A percentile compares a stretch with the other conserved stretches of the same genome.
These are phyloP conservation scores for Penicillium griseofulvum DNA, from an alignment of 2,329 filamentous ascomycete species.

Conservation along the genomic window DNA sequence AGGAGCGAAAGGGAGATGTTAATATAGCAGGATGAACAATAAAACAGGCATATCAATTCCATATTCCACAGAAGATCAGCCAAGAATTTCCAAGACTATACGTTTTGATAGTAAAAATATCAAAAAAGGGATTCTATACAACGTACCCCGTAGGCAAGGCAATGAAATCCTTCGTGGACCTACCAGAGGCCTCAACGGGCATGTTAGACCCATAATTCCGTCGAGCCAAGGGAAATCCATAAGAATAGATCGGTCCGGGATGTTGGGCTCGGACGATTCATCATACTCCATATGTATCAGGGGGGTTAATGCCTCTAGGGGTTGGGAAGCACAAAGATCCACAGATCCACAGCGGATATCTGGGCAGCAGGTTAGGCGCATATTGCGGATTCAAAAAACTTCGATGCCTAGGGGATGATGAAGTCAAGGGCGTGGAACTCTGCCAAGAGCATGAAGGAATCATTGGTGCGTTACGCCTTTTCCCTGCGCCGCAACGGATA, in stretches of 20 bases:
- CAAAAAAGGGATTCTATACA: background rate
- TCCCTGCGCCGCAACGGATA: background rate
- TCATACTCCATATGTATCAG: conserved; percentile 10
- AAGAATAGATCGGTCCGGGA: conserved; percentile 13
- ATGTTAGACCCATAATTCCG: conserved; percentile 14
- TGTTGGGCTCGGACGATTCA: conserved; percentile 13
- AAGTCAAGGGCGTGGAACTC: conserved; percentile 8
- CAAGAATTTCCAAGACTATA: conserved; percentile 21
- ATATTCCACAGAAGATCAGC: conserved; percentile 8
- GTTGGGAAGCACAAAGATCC: conserved; percentile 8
- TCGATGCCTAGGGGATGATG: conserved; percentile 22
- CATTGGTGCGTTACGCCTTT: background rate
- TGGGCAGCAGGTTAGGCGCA: conserved; percentile 8
- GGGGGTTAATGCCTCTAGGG: conserved; percentile 10
- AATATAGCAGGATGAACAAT: conserved; percentile 3
- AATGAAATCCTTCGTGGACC: conserved; percentile 2
- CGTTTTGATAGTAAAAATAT: background rate
- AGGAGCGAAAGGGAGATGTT: conserved; percentile 1
- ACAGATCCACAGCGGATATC: conserved; percentile 15
- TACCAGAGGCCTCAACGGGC: conserved; percentile 17
- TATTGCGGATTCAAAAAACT: conserved; percentile 13
- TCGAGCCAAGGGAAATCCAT: conserved; percentile 9
- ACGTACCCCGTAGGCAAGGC: background rate
- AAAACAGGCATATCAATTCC: conserved; percentile 5
- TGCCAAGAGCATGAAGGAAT: conserved; percentile 14